These are phyloP conservation scores for Sugiyamaella floridensis DNA, from an alignment of 805 yeast genomes.

Conservation along the genomic window DNA sequence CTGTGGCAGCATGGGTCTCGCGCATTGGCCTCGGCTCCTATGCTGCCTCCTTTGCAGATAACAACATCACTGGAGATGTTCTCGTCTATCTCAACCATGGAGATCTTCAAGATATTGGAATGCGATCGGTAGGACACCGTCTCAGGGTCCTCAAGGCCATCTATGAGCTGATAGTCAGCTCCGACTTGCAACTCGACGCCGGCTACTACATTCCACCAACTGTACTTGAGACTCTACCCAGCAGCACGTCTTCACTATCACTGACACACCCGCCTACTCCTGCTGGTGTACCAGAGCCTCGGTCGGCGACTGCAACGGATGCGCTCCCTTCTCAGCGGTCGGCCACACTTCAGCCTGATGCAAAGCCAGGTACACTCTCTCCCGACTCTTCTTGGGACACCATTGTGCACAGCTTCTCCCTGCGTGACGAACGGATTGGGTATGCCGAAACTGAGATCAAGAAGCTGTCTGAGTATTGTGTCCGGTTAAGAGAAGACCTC, in stretches of 20 bases:
- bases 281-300: background rate
- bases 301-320: background rate
- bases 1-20: constrained; percentile 20
- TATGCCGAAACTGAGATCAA: constrained; percentile 32
- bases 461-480: constrained; percentile 47
- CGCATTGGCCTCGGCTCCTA: constrained; percentile 20
- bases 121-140: constrained; percentile 46
- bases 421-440: constrained; percentile 29
- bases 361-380: background rate
- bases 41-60: constrained; percentile 26
- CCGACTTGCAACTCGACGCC: constrained; percentile 12
- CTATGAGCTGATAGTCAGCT: constrained; percentile 40
- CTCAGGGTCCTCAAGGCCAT: constrained; percentile 54
- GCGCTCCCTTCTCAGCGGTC: background rate
- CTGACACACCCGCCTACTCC: background rate
- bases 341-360: background rate
- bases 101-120: constrained; percentile 70
- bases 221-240: constrained; percentile 12
- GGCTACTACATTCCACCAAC: constrained; percentile 31
- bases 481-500: constrained; percentile 54
- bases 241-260: background rate
- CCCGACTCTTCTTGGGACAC: constrained; percentile 1
- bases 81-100: constrained; percentile 60
- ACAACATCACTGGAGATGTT: constrained; percentile 67
- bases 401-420: constrained; percentile 16